Conservation (phyloP, 2,329 filamentous ascomycete genomes). For the Cryphonectria parasitica region DNA sequence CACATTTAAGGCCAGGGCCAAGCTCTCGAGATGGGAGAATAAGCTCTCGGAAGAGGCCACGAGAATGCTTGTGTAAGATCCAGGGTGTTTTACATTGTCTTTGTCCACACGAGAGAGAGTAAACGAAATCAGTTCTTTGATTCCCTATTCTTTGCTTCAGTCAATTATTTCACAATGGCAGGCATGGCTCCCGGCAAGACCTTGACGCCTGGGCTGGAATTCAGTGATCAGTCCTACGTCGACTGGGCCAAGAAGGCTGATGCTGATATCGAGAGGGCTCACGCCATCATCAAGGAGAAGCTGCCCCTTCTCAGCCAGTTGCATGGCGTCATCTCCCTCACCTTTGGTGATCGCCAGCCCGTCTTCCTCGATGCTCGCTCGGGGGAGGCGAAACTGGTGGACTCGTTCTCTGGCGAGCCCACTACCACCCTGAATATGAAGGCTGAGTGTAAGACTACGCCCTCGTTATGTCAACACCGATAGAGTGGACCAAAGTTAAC, state of each 20-base stretch:
- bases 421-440: slow-evolving; percentile 34
- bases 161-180: slow-evolving; percentile 29
- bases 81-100: neutral
- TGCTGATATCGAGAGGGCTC: slow-evolving; percentile 28
- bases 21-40: neutral
- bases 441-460: slow-evolving; percentile 28
- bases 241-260: slow-evolving; percentile 28
- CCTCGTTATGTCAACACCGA: neutral
- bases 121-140: neutral
- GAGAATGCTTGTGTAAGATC: neutral
- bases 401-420: slow-evolving; percentile 32
- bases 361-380: slow-evolving; percentile 35
- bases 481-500: neutral
- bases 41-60: neutral
- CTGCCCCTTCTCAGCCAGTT: slow-evolving; percentile 32
- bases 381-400: slow-evolving; percentile 31
- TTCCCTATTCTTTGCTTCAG: neutral
- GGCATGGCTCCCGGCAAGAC: slow-evolving; percentile 32
- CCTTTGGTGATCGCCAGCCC: slow-evolving; percentile 31
- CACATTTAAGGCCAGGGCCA: neutral
- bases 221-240: slow-evolving; percentile 31
- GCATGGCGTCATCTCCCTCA: slow-evolving; percentile 31
- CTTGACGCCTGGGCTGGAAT: slow-evolving; percentile 32
- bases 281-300: slow-evolving; percentile 33
- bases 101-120: neutral